phyloP scores from a whole-genome alignment of 2,329 filamentous ascomycete genomes.

The Chrysosphaeria jannelii region DNA sequence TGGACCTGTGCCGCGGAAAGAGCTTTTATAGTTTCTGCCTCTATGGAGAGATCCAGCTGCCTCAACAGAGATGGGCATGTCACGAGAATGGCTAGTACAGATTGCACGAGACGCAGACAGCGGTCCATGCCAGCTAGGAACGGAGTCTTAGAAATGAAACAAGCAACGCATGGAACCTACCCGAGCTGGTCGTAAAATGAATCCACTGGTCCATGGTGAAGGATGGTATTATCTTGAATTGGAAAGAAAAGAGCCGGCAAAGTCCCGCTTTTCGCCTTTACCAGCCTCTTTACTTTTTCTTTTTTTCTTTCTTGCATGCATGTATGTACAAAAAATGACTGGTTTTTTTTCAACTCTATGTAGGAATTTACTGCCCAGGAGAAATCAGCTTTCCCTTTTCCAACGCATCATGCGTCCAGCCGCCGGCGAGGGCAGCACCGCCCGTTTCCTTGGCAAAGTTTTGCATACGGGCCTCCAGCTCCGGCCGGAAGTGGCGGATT shows the following conservation, averaged over 20 bases:
- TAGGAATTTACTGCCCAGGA: conserved; percentile 36
- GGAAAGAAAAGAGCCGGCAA: no score
- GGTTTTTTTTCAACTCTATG: no score
- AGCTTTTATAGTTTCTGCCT: conserved; percentile 5
- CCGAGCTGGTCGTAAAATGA: no score
- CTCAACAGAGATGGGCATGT: conserved; percentile 14
- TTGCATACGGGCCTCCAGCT: conserved; percentile 74
- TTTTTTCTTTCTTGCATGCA: no score
- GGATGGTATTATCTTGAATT: no score
- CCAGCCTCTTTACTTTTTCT: no score
- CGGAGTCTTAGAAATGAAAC: no score
- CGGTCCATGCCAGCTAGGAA: conserved; percentile 26
- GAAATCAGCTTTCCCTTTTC: conserved; percentile 61
- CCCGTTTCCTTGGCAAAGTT: conserved; percentile 46
- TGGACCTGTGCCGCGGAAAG: conserved; percentile 9
- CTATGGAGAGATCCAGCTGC: background rate
- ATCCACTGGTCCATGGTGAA: no score
- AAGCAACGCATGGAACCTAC: no score
- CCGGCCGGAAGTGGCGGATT: conserved; percentile 91
- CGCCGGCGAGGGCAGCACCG: conserved; percentile 52
- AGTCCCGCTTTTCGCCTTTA: no score
- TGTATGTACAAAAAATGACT: no score
- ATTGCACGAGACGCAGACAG: conserved; percentile 24
- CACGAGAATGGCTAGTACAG: conserved; percentile 16
- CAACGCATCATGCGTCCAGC: conserved; percentile 49